Base-by-base conservation (phyloP, 176 grass and related monocot species). In the Carex scoparia region DNA sequence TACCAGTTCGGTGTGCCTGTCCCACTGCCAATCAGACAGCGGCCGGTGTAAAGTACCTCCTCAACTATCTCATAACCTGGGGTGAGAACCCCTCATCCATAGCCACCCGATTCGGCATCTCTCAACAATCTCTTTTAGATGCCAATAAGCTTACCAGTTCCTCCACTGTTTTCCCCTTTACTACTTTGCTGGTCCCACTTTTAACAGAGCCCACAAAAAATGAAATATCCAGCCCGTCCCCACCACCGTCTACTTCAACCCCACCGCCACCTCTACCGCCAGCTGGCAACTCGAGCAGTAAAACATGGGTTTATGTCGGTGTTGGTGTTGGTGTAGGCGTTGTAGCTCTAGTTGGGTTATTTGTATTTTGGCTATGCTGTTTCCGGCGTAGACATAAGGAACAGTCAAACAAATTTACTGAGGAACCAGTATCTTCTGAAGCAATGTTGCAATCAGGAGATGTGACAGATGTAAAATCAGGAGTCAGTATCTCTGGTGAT, bases 1-100 rank as follows among this genome's bases (percentile, higher is more conserved):
- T 94, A 15, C 94, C 94, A 32, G 10, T 97, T 79, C 92, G 94
- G 0, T 97, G 94, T 81, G 94, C 92, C 2, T 97, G 94, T 80
- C 94, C 94, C 19, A 89, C 90, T 1, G 58, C 79, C 7, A 70
- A 78, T 10, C 94, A 97, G 86, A 69, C 84, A 1, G 59, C 87
- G 3, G 7, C 23, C 0, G 94, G 94, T 5, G 63, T 90, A 9
- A 88, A 5, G 69, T 70, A 91, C 84, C 81, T 97, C 31, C 78
- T 97, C 48, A 78, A 76, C 23, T 97, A 97, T 88, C 79, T 94
- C 71, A 30, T 94, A 76, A 65, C 9, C n/a, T 90, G 78, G 87
- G 81, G 66, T 1, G 94, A 97, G 27, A 0, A 5, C 35, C 15
- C 66, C 15, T 1, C 79, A 15, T 1, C 87, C 42, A 92, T 97